Conservation (phyloP, 1,284 basidiomycete species). For the Pseudozyma pruni region DNA sequence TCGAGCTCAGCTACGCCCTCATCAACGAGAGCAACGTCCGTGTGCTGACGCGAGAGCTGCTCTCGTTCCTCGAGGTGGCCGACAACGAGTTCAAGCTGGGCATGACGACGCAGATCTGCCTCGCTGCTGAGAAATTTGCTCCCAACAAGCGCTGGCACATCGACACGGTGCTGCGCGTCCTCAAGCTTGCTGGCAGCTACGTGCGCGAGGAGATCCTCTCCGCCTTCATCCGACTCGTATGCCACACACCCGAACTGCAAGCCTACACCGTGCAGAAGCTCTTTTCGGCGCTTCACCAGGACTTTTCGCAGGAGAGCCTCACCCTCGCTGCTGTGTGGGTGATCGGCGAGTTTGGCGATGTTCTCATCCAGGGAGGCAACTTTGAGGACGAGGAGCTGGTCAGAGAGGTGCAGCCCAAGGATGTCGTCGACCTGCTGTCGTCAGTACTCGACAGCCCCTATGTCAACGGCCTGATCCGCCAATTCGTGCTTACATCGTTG, state of each 20-base stretch:
- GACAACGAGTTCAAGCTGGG: constrained; percentile 99
- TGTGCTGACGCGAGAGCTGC: constrained; percentile 87
- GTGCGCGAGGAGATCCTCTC: constrained; percentile 96
- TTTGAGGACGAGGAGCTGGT: constrained; percentile 79
- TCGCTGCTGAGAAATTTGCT: constrained; percentile 95
- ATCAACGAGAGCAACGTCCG: constrained; percentile 96
- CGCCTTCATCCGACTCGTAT: constrained; percentile 92
- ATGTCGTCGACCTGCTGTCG: constrained; percentile 85
- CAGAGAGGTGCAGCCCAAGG: constrained; percentile 74
- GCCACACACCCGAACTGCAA: constrained; percentile 96
- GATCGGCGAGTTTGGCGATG: constrained; percentile 94
- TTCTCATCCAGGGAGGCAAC: constrained; percentile 82
- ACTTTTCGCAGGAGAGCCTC: constrained; percentile 95
- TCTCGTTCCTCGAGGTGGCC: constrained; percentile 96
- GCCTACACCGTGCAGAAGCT: constrained; percentile 93
- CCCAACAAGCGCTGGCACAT: constrained; percentile 99
- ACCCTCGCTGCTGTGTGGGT: constrained; percentile 95
- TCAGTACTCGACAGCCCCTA: constrained; percentile 93
- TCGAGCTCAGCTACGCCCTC: constrained; percentile 96
- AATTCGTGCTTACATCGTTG: constrained; percentile 88
- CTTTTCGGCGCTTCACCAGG: constrained; percentile 84
- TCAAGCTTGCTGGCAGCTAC: constrained; percentile 97
- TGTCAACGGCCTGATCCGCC: constrained; percentile 87
- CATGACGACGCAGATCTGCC: constrained; percentile 95
- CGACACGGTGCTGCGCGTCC: constrained; percentile 90